Evolutionary conservation across 352 stramenopile species (phyloP).

Genomic region (Phytopythium delawarense): DNA sequence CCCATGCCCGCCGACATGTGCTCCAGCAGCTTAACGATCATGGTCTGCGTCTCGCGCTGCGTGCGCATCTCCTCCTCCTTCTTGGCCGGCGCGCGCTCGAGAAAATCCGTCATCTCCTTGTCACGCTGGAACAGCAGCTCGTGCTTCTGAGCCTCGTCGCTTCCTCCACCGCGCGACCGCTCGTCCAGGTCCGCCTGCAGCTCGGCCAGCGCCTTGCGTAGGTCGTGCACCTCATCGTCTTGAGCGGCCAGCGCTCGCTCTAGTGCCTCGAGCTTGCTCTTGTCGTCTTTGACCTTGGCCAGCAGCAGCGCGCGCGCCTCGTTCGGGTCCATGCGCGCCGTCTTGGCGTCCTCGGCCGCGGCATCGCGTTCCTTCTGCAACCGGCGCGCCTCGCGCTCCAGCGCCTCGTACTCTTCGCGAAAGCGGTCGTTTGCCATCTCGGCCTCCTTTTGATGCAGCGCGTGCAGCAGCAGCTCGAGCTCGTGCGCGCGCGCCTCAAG

Average conservation of each 20-base stretch:
- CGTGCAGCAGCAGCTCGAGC: constrained; percentile 67
- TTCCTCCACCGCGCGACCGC: constrained; percentile 47
- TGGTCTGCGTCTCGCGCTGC: constrained; percentile 54
- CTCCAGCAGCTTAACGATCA: constrained; percentile 89
- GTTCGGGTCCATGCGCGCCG: constrained; percentile 87
- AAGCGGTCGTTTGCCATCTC: constrained; percentile 66
- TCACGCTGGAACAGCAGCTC: constrained; percentile 87
- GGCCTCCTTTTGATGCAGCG: constrained; percentile 71
- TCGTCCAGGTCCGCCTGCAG: constrained; percentile 64
- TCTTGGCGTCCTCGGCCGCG: constrained; percentile 79
- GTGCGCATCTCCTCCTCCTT: constrained; percentile 57
- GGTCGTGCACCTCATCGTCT: constrained; percentile 50
- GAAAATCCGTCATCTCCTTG: constrained; percentile 90
- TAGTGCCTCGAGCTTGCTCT: constrained; percentile 74
- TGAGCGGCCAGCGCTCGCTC: constrained; percentile 51
- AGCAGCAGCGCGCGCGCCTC: constrained; percentile 77
- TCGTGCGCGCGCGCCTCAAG: constrained; percentile 67
- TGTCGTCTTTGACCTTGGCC: constrained; percentile 86
- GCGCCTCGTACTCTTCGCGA: constrained; percentile 70
- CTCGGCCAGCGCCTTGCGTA: constrained; percentile 49
- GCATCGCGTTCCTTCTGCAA: constrained; percentile 76
- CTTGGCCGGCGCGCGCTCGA: constrained; percentile 78
- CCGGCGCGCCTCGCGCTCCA: constrained; percentile 59
- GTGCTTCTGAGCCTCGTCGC: constrained; percentile 80
- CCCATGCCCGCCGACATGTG: constrained; percentile 77